Percentiles rank a stretch among this genome's conserved stretches.
phyloP scores from a whole-genome alignment of 2,329 filamentous ascomycete species.

The Neoascochyta sp. region DNA sequence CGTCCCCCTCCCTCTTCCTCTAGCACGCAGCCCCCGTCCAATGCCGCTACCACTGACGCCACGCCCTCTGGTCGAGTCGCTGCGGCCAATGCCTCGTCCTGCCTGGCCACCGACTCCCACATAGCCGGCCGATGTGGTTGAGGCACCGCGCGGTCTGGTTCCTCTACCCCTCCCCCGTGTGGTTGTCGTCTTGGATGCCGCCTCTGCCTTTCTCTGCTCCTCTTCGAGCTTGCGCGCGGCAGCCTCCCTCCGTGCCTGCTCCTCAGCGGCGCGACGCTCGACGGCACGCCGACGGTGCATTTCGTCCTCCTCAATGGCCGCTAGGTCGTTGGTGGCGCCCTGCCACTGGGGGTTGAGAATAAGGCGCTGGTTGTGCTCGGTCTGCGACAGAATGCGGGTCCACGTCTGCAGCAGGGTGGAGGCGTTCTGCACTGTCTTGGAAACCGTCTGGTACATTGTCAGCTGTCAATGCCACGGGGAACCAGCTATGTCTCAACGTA shows the following conservation, averaged over 20 bases:
- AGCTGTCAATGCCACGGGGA: conserved; percentile 3
- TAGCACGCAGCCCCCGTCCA: conserved; percentile 40
- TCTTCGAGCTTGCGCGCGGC: conserved; percentile 53
- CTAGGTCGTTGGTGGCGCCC: conserved; percentile 79
- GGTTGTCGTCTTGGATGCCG: conserved; percentile 51
- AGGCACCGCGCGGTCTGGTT: conserved; percentile 30
- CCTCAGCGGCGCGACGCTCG: conserved; percentile 71
- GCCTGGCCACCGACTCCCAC: conserved; percentile 44
- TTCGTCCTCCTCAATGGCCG: conserved; percentile 81
- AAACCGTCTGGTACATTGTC: conserved; percentile 62
- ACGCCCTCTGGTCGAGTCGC: conserved; percentile 43
- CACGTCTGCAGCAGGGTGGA: conserved; percentile 90
- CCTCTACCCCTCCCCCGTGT: conserved; percentile 37
- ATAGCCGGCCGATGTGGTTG: conserved; percentile 37
- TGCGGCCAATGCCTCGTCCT: conserved; percentile 49
- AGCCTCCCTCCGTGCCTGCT: conserved; percentile 73
- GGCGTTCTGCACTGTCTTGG: conserved; percentile 78
- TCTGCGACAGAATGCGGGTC: conserved; percentile 93
- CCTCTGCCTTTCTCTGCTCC: conserved; percentile 56
- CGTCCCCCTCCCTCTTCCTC: conserved; percentile 23
- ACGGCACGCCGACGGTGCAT: conserved; percentile 69
- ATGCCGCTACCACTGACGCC: conserved; percentile 43
- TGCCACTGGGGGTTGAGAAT: conserved; percentile 87
- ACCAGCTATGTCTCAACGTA: conserved; percentile 38
- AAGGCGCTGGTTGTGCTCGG: conserved; percentile 92